These are phyloP conservation scores for Nevesoporus exiguus DNA, from an alignment of 768 basidiomycete genomes.

Conservation along the genomic window DNA sequence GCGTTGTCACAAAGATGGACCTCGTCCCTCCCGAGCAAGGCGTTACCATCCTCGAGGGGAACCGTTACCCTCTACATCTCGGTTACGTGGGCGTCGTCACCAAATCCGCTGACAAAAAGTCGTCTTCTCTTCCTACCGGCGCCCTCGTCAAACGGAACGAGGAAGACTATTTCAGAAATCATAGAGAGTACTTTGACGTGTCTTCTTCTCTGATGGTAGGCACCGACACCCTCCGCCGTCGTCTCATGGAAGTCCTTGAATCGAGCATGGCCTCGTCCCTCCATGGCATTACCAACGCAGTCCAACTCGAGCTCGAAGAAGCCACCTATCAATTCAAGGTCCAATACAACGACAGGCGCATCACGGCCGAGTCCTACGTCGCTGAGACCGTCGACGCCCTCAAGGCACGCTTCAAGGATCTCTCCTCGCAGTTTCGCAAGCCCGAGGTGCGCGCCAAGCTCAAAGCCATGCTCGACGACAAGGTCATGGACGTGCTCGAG, in stretches of 20 bases:
- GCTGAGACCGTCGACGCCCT: slow-evolving; percentile 94
- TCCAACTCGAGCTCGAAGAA: slow-evolving; percentile 95
- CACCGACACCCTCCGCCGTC: slow-evolving; percentile 82
- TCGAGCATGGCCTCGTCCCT: slow-evolving; percentile 96
- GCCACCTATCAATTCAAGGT: slow-evolving; percentile 99
- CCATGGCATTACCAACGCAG: slow-evolving; percentile 94
- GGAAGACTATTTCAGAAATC: slow-evolving; percentile 61
- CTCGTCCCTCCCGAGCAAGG: slow-evolving; percentile 85
- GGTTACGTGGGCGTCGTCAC: slow-evolving; percentile 97
- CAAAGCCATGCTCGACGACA: slow-evolving; percentile 91
- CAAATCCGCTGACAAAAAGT: slow-evolving; percentile 63
- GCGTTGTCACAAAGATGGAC: slow-evolving; percentile 99
- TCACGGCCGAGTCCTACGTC: slow-evolving; percentile 94
- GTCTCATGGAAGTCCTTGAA: slow-evolving; percentile 96
- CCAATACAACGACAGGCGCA: slow-evolving; percentile 92
- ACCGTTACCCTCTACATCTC: slow-evolving; percentile 93
- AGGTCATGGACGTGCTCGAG: slow-evolving; percentile 95
- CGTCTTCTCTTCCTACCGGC: slow-evolving; percentile 46
- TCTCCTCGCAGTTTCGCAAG: slow-evolving; percentile 81
- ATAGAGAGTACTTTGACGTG: slow-evolving; percentile 59
- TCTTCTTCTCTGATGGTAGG: slow-evolving; percentile 80
- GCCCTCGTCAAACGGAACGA: slow-evolving; percentile 55
- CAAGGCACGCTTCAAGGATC: slow-evolving; percentile 86
- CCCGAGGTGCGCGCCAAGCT: slow-evolving; percentile 86
- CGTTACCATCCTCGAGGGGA: slow-evolving; percentile 75